Conservation (phyloP, 140 eudicot species). For the Anethum foeniculum region DNA sequence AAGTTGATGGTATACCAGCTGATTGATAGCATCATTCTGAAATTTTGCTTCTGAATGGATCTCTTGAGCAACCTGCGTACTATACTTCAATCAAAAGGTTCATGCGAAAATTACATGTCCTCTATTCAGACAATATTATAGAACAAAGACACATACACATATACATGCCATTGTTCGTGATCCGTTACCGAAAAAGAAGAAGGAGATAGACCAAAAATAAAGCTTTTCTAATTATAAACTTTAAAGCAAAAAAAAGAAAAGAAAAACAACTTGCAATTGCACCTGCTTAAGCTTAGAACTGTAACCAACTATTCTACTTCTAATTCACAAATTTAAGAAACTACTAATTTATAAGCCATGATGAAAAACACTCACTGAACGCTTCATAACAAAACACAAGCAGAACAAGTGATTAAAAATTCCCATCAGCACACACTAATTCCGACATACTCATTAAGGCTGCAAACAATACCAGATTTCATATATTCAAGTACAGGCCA, state of each 20-base stretch:
- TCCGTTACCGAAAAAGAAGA: background rate
- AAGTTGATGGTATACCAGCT: conserved; percentile 53
- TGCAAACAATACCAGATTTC: background rate
- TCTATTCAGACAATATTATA: background rate
- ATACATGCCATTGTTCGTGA: background rate
- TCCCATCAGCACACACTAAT: background rate
- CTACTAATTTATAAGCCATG: background rate
- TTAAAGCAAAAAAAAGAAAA: background rate
- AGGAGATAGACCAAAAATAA: background rate
- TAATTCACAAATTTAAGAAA: background rate
- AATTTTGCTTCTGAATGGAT: conserved; percentile 83
- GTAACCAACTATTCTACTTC: background rate
- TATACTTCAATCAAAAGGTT: conserved; percentile 10
- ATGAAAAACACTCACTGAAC: background rate
- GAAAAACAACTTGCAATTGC: background rate
- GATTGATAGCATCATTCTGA: conserved; percentile 79
- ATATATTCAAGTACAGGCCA: background rate
- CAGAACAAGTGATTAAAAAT: background rate
- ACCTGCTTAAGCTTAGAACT: background rate
- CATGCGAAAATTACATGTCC: background rate
- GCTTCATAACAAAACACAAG: background rate
- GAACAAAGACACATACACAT: background rate
- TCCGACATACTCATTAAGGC: background rate
- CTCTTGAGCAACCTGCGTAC: conserved; percentile 77
- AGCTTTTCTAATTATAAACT: background rate